Evolutionary conservation across 345 rosid genomes (phyloP).

Genomic region (sweet orange (Citrus sinensis)): DVS_A1.0 CM039166.1:20406501-20407000

Average conservation of each 20-base stretch:
- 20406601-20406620: neutral
- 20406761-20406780: neutral
- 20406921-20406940: neutral
- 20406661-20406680: neutral
- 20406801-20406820: conserved; percentile 5
- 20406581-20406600: neutral
- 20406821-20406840: neutral
- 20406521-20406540: no score
- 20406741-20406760: neutral
- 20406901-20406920: neutral
- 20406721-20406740: neutral
- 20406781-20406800: neutral
- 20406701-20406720: neutral
- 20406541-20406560: no score
- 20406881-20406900: neutral
- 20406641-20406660: neutral
- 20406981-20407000: neutral
- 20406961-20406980: neutral
- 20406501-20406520: no score
- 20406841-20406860: neutral
- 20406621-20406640: neutral
- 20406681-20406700: neutral
- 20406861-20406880: neutral
- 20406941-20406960: neutral
- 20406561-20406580: neutral